phyloP scores from a whole-genome alignment of 352 stramenopile genomes.

The Thraustochytrium sp. region DNA sequence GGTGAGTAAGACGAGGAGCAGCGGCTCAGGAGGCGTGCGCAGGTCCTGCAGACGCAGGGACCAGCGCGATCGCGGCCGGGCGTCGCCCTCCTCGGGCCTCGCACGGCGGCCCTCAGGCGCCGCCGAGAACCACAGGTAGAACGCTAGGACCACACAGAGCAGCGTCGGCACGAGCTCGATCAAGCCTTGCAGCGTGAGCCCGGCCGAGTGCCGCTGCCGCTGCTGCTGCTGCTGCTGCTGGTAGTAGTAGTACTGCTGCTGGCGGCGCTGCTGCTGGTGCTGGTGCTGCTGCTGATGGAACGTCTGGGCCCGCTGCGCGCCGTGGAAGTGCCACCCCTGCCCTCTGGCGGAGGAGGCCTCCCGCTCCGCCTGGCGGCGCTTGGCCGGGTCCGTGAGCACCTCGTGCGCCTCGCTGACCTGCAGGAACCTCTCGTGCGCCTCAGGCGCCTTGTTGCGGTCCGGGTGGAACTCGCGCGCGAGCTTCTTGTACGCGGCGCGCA shows the following conservation, averaged over 20 bases:
- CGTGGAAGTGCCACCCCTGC: background rate
- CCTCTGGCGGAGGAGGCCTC: no score
- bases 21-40: no score
- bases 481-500: constrained; percentile 36
- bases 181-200: background rate
- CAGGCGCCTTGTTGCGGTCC: background rate
- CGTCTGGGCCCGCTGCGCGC: background rate
- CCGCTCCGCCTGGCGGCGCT: background rate
- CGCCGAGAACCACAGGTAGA: background rate
- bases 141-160: background rate
- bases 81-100: background rate
- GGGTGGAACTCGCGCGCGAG: constrained; percentile 6
- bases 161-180: background rate
- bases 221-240: background rate
- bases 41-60: no score
- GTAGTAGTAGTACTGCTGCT: background rate
- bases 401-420: constrained; percentile 16
- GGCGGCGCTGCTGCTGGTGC: background rate
- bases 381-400: background rate
- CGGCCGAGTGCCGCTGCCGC: background rate
- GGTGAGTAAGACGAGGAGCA: no score
- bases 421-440: constrained; percentile 2
- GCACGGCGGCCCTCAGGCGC: background rate
- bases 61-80: no score
- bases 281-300: constrained; percentile 53